A percentile compares a stretch with the other conserved stretches of the same genome.
phyloP scores from a whole-genome alignment of 257 asterid species.

The Cruciata laevipes region DNA sequence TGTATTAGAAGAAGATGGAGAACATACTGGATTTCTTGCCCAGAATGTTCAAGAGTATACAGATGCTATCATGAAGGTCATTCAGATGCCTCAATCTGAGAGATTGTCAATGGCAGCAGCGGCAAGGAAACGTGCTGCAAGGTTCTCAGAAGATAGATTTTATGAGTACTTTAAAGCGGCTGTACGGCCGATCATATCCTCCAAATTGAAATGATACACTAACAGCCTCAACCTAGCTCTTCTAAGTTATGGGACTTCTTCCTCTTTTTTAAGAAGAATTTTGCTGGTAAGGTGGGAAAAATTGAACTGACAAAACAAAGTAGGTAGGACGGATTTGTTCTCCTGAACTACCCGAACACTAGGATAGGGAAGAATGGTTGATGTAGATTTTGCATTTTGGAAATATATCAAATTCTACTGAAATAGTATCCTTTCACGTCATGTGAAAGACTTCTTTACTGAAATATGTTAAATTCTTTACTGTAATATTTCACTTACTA shows the following conservation, averaged over 20 bases:
- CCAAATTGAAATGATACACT: conserved; percentile 14
- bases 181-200: conserved; percentile 36
- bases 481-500: too few species aligned
- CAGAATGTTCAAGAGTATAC: conserved; percentile 57
- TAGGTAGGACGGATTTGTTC: neutral
- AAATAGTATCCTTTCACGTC: too few species aligned
- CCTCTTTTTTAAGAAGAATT: neutral
- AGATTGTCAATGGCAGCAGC: conserved; percentile 72
- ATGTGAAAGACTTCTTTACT: too few species aligned
- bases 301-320: neutral
- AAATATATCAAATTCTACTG: too few species aligned
- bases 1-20: conserved; percentile 69
- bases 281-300: neutral
- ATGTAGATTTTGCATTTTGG: too few species aligned
- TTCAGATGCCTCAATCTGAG: conserved; percentile 51
- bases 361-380: too few species aligned
- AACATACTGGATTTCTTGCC: conserved; percentile 79
- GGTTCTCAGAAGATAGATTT: conserved; percentile 73
- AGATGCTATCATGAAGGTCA: conserved; percentile 50
- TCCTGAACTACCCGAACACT: too few species aligned
- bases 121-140: conserved; percentile 72
- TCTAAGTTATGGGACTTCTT: neutral
- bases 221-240: neutral
- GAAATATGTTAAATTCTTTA: too few species aligned
- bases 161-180: conserved; percentile 76